Conservation (phyloP, 176 grass and related monocot genomes). For the Zea luxurians region DNA sequence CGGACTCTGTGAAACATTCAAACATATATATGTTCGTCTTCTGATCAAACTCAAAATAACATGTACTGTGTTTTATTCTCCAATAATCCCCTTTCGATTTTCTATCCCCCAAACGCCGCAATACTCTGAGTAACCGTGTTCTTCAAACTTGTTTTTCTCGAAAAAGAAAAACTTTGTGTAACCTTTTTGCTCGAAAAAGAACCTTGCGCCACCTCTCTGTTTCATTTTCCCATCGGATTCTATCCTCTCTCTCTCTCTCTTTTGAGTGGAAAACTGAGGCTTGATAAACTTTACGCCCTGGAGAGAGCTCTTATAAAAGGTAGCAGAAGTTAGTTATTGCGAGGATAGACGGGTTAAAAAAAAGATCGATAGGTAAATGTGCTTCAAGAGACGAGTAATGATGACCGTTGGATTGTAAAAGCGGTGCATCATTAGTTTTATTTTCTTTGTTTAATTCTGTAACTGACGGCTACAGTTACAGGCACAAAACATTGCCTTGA, state of each 20-base stretch:
- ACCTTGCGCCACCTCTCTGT: background rate
- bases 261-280: background rate
- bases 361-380: background rate
- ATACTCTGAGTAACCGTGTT: background rate
- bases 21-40: background rate
- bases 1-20: background rate
- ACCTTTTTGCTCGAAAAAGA: background rate
- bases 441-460: background rate
- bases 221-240: background rate
- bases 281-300: background rate
- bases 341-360: background rate
- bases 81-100: no score
- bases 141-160: background rate
- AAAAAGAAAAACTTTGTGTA: background rate
- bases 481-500: background rate
- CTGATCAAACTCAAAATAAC: slow-evolving; percentile 19
- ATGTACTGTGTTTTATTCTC: background rate
- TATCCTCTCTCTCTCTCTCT: background rate
- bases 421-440: background rate
- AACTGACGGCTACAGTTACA: background rate
- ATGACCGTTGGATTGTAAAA: background rate
- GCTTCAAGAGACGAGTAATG: background rate
- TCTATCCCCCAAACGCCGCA: no score
- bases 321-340: background rate
- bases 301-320: background rate